Evolutionary conservation across 2,329 filamentous ascomycete species (phyloP), one percentile per base, ranked within the genome.

Genomic region (Epichloe uncinata): DNA sequence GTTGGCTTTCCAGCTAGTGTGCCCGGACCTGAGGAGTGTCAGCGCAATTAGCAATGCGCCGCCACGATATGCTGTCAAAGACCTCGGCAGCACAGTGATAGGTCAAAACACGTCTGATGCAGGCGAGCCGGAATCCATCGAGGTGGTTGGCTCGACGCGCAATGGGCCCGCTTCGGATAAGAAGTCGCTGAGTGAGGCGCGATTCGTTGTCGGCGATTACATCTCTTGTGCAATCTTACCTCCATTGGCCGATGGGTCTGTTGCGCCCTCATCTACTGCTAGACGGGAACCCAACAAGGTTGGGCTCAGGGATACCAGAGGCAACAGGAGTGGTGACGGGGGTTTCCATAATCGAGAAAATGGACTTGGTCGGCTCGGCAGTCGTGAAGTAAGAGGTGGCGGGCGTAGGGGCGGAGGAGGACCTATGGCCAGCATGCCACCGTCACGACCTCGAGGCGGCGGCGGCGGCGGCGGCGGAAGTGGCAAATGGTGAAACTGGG

Each of bases 151-250:
- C 58, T 52, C 63, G 59, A 53, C 58, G 55, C 55, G 58, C 59
- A 54, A 62, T 63, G 73, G 73, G 35, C 77, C 77, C 5, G 82
- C 87, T 30, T 76, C 79, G 11, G 74, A 81, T 30, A 91, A 84
- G 69, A 91, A 84, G 69, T 90, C 86, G 8, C 68, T 97, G 34
- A 74, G 74, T 37, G 87, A 94, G 49, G 81, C 79, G 35, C 78
- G 84, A 20, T 95, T 95, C 60, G 84, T 95, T 11, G 84, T 93
- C 54, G 91, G 91, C 0, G 91, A 97, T 66, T 95, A 85, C 61
- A 75, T 97, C 40, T 84, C 84, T 51, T 91, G 87, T 63, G 86
- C 87, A 5, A 82, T 95, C 52, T 71, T 91, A 50, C 82, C 87
- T 41, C 87, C 87, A 1, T 69, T 85, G 26, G 70, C 78, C 34